phyloP scores from a whole-genome alignment of 2,329 filamentous ascomycete genomes.

The Boeremia exigua region DNA sequence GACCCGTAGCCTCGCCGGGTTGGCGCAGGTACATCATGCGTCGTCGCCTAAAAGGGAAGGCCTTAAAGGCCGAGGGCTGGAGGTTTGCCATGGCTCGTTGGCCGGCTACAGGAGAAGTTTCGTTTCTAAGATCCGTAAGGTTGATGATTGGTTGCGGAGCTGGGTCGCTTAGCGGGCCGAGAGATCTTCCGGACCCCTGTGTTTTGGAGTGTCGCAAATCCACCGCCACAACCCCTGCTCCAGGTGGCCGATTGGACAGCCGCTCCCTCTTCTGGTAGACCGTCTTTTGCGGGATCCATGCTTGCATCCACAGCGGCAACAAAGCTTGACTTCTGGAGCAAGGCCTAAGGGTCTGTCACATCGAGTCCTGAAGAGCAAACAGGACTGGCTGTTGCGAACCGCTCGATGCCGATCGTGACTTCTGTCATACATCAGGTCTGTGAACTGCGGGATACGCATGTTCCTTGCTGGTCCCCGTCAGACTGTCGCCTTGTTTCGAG shows the following conservation, averaged over 20 bases:
- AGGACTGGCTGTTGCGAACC: conserved; percentile 24
- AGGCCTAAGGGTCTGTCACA: conserved; percentile 25
- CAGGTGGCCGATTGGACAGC: conserved; percentile 35
- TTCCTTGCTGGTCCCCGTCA: neutral
- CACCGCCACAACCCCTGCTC: conserved; percentile 21
- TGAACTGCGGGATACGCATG: conserved; percentile 2
- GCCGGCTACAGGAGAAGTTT: conserved; percentile 32
- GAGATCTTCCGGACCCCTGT: conserved; percentile 30
- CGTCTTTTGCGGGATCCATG: conserved; percentile 13
- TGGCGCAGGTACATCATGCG: conserved; percentile 41
- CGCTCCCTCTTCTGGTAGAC: conserved; percentile 21
- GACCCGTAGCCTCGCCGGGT: conserved; percentile 10
- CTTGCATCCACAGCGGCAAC: conserved; percentile 21
- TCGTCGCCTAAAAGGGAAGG: conserved; percentile 25
- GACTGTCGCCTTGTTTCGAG: conserved; percentile 13
- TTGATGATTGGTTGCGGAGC: conserved; percentile 33
- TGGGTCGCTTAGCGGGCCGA: conserved; percentile 36
- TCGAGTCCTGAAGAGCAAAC: neutral
- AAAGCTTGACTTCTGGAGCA: conserved; percentile 27
- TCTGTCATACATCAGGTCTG: neutral
- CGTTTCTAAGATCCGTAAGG: conserved; percentile 28
- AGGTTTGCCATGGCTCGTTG: conserved; percentile 21
- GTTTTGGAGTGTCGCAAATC: conserved; percentile 43
- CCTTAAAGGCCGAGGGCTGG: conserved; percentile 16
- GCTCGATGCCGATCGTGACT: conserved; percentile 11